Percentiles rank a stretch among this genome's conserved stretches.
These are phyloP conservation scores for Przewalskia tangutica DNA, from an alignment of 257 asterid species.

Conservation along the genomic window DNA sequence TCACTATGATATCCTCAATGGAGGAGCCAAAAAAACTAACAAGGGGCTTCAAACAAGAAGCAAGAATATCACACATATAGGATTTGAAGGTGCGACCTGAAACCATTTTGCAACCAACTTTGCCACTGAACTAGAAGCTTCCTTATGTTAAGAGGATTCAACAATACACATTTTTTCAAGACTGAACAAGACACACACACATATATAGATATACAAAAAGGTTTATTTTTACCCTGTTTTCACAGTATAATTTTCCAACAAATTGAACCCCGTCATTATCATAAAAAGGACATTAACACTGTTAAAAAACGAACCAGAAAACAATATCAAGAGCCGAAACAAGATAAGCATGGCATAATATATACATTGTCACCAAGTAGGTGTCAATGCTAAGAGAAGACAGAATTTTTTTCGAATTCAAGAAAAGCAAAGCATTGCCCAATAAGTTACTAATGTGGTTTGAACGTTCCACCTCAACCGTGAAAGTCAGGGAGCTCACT, in stretches of 20 bases:
- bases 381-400: too few species aligned
- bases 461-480: background rate
- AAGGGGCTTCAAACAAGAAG: background rate
- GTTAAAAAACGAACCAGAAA: background rate
- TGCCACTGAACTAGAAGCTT: background rate
- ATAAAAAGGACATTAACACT: background rate
- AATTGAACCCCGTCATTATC: background rate
- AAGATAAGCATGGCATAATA: constrained; percentile 16
- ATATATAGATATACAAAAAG: background rate
- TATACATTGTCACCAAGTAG: too few species aligned
- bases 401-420: too few species aligned
- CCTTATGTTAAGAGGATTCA: background rate
- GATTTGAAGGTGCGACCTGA: background rate
- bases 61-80: background rate
- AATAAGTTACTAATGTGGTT: background rate
- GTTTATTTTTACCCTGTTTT: background rate
- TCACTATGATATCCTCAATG: background rate
- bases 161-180: background rate
- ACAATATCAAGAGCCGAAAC: constrained; percentile 6
- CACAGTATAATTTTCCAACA: background rate
- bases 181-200: background rate
- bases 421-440: background rate
- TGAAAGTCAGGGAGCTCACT: background rate
- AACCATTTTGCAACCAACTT: background rate
- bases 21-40: background rate